phyloP scores from a whole-genome alignment of 768 basidiomycete species.

The Cubamyces lactineus region DNA sequence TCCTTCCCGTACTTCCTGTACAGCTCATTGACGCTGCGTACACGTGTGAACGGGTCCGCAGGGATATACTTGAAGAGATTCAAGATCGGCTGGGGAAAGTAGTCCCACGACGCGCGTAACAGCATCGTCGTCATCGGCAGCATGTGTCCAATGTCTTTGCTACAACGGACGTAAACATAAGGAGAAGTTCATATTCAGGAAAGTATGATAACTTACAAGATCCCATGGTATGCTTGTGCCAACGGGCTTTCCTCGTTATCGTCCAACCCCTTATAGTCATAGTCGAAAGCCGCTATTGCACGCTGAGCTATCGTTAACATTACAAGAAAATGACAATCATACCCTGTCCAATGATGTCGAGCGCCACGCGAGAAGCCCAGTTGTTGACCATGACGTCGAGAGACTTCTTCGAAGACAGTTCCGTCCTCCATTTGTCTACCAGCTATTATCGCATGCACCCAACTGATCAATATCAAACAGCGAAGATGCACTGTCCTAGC shows the following conservation, averaged over 20 bases:
- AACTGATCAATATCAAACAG: too few relatives aligned
- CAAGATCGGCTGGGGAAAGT: slow-evolving; percentile 21
- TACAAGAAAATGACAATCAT: too few relatives aligned
- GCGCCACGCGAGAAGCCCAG: slow-evolving; percentile 26
- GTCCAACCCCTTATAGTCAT: slow-evolving; percentile 24
- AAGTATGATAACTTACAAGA: slow-evolving; percentile 17
- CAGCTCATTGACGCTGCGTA: slow-evolving; percentile 10
- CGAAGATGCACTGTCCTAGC: too few relatives aligned
- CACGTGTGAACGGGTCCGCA: slow-evolving; percentile 3
- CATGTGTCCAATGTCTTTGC: slow-evolving; percentile 12
- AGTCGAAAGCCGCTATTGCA: slow-evolving; percentile 28
- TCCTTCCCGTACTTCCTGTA: slow-evolving; percentile 14
- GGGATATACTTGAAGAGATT: slow-evolving; percentile 24
- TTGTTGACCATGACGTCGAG: slow-evolving; percentile 9
- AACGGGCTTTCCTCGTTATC: slow-evolving; percentile 9
- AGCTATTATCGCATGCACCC: slow-evolving; percentile 9
- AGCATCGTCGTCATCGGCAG: slow-evolving; percentile 13
- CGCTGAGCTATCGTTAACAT: too few relatives aligned
- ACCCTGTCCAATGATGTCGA: slow-evolving; percentile 32
- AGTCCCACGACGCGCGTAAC: slow-evolving; percentile 27
- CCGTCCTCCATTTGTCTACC: slow-evolving; percentile 28
- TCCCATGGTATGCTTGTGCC: slow-evolving; percentile 24
- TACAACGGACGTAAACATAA: background rate
- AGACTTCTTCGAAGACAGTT: slow-evolving; percentile 2
- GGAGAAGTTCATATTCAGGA: background rate